Evolutionary conservation across 495 filamentous ascomycete species (phyloP), one percentile per base, ranked within the genome.

Genomic region (Penicillium simplicissimum): DNA sequence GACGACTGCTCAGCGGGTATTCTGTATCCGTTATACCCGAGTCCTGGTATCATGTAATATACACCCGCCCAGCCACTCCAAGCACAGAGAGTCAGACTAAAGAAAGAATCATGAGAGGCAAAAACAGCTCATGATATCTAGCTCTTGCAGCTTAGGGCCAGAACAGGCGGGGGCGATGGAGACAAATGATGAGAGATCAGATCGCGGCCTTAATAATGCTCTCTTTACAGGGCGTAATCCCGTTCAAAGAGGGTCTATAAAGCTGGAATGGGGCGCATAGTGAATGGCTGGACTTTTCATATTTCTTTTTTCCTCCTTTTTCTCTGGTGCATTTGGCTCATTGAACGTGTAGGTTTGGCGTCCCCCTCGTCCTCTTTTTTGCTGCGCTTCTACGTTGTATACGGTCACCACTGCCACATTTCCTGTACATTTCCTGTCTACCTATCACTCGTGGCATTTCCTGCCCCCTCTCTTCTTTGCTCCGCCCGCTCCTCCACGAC

Each of bases 121-220:
- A 49, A 25, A 23, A 25, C 21, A 31, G 45, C 45, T 31, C 45
- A 31, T 49, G 11, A 49, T 14, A 45, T 15, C 42, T 8, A 45
- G 42, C 19, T 45, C 42, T 45, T 49, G n/a, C 25, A 49, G 45
- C 45, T 49, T 49, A 49, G 45, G 40, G 34, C 3, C 52, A 35
- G 23, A 21, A 37, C 11, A 54, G 49, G 49, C 37, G 37, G 37
- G 36, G 49, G 25, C 28, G 8, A 52, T 52, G 33, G 49, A 54
- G 34, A 35, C 33, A 54, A 38, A 55, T 15, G 38, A 31, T 19
- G 51, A 53, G 47, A 53, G 55, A 58, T 62, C 54, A 54, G 54
- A 48, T 54, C 35, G 15, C 15, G 21, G 15, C 2, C 53, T 42
- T 25, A 38, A 25, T 36, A 13, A 28, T 40, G 53, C 21, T 49